Evolutionary conservation across 2,329 filamentous ascomycete genomes (phyloP), one percentile per base, ranked within the genome.

Genomic region (Pseudocercospora macadamiae): DNA sequence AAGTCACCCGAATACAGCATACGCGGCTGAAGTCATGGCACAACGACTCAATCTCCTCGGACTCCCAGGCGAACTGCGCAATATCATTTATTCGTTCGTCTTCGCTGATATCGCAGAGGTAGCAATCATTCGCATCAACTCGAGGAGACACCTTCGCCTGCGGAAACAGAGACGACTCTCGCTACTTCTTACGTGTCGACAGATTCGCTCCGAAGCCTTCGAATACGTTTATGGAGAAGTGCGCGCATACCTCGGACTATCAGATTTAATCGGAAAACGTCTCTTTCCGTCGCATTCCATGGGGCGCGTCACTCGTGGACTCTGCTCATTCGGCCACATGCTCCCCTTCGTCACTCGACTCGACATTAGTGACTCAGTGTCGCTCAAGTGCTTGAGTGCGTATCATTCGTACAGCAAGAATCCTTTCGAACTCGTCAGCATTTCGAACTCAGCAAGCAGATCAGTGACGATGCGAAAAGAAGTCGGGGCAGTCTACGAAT

Each of bases 151-250:
- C 5, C 19, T 28, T 3, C 25, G 21, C 6, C n/a, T 10, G 14
- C 18, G 16, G 16, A 30, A 48, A n/a, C 37, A 51, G 37, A 44
- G 14, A 4, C 45, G 23, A 49, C 42, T 36, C 8, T 26, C 30
- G 9, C 23, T 55, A 21, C 44, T 55, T 5, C 12, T 12, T 2
- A 51, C 54, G n/a, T 55, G 54, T n/a, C 54, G 54, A 10, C 54
- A 55, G 18, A 55, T 51, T 34, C 42, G 44, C 34, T 28, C 19
- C n/a, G 54, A 55, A 25, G 37, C 37, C 23, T 42, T 42, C 37
- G 37, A 42, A 21, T 42, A 19, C 8, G 37, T 42, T 3, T 42
- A 42, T 12, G 16, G 37, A 16, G 37, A 42, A 19, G 37, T 42
- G 37, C 37, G 23, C 16, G 37, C 37, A 19, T 19, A 19, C 37